These are phyloP conservation scores for Fraxinus latifolia DNA, from an alignment of 305 asterid species.

Conservation along the genomic window DNA sequence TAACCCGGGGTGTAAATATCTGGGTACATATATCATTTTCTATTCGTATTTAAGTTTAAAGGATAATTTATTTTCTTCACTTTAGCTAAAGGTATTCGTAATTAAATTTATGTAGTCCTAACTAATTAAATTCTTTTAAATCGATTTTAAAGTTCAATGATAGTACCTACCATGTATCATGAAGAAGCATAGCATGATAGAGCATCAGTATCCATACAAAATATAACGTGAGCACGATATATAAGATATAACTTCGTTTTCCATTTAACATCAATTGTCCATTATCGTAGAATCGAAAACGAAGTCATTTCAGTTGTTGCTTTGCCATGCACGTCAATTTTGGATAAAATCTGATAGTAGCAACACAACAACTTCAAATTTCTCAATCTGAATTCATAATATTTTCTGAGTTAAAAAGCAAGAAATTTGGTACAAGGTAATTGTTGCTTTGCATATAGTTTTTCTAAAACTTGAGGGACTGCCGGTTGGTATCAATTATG, in stretches of 20 bases:
- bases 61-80: no score
- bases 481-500: conserved; percentile 23
- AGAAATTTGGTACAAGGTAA: conserved; percentile 41
- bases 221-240: no score
- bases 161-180: not conserved
- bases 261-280: not conserved
- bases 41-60: no score
- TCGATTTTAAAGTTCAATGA: not conserved
- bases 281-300: not conserved
- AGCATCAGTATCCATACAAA: no score
- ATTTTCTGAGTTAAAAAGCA: conserved; percentile 21
- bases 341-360: conserved; percentile 1
- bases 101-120: no score
- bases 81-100: no score
- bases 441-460: conserved; percentile 52
- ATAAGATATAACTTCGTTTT: no score
- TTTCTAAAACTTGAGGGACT: conserved; percentile 36
- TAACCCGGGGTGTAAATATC: no score
- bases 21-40: no score
- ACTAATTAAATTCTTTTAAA: no score
- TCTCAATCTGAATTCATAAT: not conserved
- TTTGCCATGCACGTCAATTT: not conserved
- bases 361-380: conserved; percentile 1
- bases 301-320: not conserved
- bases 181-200: not conserved